Conservation (phyloP, 306 rosid species). For the Acacia crassicarpa region DNA sequence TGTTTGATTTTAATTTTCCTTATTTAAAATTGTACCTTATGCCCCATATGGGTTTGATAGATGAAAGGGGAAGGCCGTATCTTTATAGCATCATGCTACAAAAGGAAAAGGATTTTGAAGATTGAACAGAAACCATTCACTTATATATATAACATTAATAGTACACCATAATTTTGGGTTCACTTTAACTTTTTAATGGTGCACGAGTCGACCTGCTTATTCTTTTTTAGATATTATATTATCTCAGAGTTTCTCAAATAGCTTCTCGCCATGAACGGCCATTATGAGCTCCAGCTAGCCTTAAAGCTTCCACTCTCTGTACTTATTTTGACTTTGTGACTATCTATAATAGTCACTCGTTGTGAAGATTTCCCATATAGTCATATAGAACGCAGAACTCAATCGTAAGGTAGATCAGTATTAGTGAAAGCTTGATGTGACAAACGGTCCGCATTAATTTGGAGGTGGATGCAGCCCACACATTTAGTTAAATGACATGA, state of each 20-base stretch:
- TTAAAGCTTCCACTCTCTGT: not conserved
- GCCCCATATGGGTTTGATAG: not conserved
- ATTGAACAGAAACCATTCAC: conserved; percentile 37
- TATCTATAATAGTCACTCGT: not conserved
- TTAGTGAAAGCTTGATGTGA: no score
- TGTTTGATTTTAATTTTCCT: not conserved
- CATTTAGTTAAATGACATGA: no score
- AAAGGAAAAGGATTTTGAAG: conserved; percentile 1
- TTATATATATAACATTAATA: conserved; percentile 14
- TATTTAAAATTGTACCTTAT: not conserved
- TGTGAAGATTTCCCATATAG: not conserved
- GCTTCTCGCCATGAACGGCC: not conserved
- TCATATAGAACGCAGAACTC: no score
- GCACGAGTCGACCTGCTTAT: conserved; percentile 7
- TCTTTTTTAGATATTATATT: not conserved
- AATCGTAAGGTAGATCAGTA: no score
- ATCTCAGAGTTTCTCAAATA: not conserved
- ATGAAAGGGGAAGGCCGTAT: not conserved
- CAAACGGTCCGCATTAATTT: no score
- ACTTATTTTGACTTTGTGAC: not conserved
- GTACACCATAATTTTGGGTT: conserved; percentile 31
- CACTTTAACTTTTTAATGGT: conserved; percentile 21
- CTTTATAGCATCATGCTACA: not conserved
- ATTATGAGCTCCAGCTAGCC: not conserved
- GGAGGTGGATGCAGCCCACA: no score